Evolutionary conservation across 164 flowering plant species (phyloP).

Genomic region (Malania oleifera): DNA sequence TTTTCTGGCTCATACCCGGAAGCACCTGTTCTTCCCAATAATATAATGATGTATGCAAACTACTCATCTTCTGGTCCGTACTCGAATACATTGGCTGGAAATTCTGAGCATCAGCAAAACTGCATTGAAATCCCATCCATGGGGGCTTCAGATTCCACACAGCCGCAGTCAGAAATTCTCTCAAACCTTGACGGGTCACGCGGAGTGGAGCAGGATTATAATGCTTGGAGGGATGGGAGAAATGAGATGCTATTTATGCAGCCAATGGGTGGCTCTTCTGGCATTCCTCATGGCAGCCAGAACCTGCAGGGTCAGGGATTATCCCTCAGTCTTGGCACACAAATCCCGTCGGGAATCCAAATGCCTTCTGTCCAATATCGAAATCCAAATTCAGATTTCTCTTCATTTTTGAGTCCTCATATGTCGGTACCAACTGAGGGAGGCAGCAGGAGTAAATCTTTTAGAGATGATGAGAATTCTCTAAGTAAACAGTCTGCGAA

Average conservation of each 20-base stretch:
- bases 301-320: slow-evolving; percentile 52
- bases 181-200: slow-evolving; percentile 41
- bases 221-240: slow-evolving; percentile 60
- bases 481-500: slow-evolving; percentile 20
- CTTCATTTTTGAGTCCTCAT: slow-evolving; percentile 39
- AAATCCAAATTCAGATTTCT: slow-evolving; percentile 23
- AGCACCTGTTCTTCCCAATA: slow-evolving; percentile 37
- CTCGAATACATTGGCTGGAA: slow-evolving; percentile 42
- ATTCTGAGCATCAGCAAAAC: slow-evolving; percentile 40
- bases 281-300: slow-evolving; percentile 30
- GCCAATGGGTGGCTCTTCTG: slow-evolving; percentile 26
- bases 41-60: slow-evolving; percentile 63
- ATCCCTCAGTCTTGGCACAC: slow-evolving; percentile 63
- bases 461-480: slow-evolving; percentile 19
- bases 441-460: slow-evolving; percentile 26
- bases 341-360: slow-evolving; percentile 46
- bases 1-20: slow-evolving; percentile 45
- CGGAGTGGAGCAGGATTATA: slow-evolving; percentile 33
- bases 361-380: slow-evolving; percentile 29
- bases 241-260: slow-evolving; percentile 54
- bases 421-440: slow-evolving; percentile 21
- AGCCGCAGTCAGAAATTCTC: slow-evolving; percentile 50
- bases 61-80: slow-evolving; percentile 47
- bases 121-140: slow-evolving; percentile 40
- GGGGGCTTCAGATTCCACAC: slow-evolving; percentile 35